These are phyloP conservation scores for Oryza meridionalis DNA, from an alignment of 176 grass and related monocot genomes.

Conservation along the genomic window DNA sequence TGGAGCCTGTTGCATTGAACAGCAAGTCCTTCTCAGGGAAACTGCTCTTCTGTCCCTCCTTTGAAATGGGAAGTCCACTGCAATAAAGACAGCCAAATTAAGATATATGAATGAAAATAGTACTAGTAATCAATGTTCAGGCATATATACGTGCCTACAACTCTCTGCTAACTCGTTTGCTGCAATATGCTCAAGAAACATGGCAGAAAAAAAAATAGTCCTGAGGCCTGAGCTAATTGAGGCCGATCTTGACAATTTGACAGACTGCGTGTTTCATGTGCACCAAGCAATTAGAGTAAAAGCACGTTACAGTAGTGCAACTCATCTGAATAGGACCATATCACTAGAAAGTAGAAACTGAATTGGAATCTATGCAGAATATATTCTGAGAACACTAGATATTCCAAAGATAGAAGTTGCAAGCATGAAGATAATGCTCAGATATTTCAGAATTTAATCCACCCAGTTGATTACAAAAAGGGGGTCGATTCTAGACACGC, in stretches of 20 bases:
- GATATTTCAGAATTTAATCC: slow-evolving; percentile 42
- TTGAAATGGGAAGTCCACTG: slow-evolving; percentile 63
- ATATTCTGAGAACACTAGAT: slow-evolving; percentile 46
- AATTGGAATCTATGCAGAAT: slow-evolving; percentile 46
- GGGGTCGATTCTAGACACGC: slow-evolving; percentile 33
- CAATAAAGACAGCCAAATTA: slow-evolving; percentile 28
- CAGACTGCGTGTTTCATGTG: slow-evolving; percentile 4
- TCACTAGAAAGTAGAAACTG: slow-evolving; percentile 37
- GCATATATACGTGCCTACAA: neutral
- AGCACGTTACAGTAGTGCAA: neutral
- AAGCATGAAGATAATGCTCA: slow-evolving; percentile 29
- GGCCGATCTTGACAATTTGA: neutral
- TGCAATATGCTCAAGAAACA: slow-evolving; percentile 36
- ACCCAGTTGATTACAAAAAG: slow-evolving; percentile 11
- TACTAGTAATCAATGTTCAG: neutral
- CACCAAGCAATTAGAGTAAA: slow-evolving; percentile 8
- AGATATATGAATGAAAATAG: neutral
- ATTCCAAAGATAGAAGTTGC: slow-evolving; percentile 47
- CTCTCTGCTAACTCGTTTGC: neutral
- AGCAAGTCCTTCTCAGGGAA: slow-evolving; percentile 53
- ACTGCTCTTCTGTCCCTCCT: slow-evolving; percentile 58
- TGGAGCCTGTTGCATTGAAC: slow-evolving; percentile 65
- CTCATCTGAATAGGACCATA: slow-evolving; percentile 26
- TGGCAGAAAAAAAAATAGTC: neutral
- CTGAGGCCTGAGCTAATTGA: slow-evolving; percentile 2